A percentile compares a stretch with the other conserved stretches of the same genome.
Conservation (phyloP, 495 filamentous ascomycete genomes). For the Entonaema liquescens region DNA sequence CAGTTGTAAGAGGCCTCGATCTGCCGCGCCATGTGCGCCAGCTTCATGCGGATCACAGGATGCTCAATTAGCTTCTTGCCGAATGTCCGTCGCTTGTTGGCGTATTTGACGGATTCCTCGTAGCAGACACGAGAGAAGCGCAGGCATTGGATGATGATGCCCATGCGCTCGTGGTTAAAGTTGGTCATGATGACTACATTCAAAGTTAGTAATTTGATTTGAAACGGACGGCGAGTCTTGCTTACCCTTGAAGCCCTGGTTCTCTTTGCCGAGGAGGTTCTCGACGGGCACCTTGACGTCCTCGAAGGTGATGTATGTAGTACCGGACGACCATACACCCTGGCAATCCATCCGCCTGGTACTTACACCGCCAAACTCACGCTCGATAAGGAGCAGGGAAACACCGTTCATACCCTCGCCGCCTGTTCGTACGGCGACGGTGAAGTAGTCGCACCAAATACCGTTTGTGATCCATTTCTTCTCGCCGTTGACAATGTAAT, state of each 20-base stretch:
- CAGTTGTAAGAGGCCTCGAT: constrained; percentile 96
- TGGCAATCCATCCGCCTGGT: constrained; percentile 98
- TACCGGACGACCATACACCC: constrained; percentile 93
- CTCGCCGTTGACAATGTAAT: constrained; percentile 99
- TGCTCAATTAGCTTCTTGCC: constrained; percentile 96
- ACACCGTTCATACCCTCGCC: constrained; percentile 87
- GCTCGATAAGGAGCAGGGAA: constrained; percentile 84
- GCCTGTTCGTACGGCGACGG: constrained; percentile 92
- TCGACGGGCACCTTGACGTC: constrained; percentile 98
- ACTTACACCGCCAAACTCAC: constrained; percentile 79
- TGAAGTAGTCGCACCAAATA: constrained; percentile 96
- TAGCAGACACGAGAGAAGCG: constrained; percentile 97
- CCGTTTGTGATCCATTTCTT: constrained; percentile 99
- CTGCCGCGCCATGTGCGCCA: constrained; percentile 97
- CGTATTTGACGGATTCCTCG: constrained; percentile 95
- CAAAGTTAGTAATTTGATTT: constrained; percentile 16
- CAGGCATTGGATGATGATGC: constrained; percentile 96
- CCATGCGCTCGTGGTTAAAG: constrained; percentile 99
- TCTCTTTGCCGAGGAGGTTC: constrained; percentile 97
- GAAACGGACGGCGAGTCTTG: neutral
- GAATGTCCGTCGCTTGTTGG: constrained; percentile 94
- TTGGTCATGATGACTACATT: constrained; percentile 88
- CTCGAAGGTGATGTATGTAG: constrained; percentile 97
- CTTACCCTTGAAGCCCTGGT: constrained; percentile 91
- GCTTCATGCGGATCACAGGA: constrained; percentile 96